Base-by-base conservation (phyloP, 306 rosid genomes). In the Vigna reflexopilosa region DNA sequence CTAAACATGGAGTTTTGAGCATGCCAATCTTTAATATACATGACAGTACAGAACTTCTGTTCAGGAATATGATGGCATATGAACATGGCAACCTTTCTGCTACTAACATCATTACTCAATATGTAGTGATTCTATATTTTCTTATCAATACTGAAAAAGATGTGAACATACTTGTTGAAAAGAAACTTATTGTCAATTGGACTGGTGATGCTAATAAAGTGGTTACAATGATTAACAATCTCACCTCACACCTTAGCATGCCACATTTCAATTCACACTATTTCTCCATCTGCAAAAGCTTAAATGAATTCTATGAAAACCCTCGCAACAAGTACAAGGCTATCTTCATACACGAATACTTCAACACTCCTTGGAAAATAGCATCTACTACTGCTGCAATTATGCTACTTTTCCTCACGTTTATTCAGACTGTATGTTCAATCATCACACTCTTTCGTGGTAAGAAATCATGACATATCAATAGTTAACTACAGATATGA, bases 11-110 rank as follows among this genome's bases (percentile, higher is more conserved):
- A 26, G 52, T 16, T 4, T 73, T 89, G 45, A 36, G 36, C 62
- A 87, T 87, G 69, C 82, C 89, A 6, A 6, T 15, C 5, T 42
- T 83, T 2, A 19, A 10, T 13, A 10, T 79, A 13, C 0, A 30
- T 45, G 76, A 28, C 2, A 0, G 2, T 0, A 66, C 81, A 2
- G 84, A 85, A 67, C 6, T 62, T 1, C 0, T n/a, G 5, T 6
- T 79, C 50, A 17, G 83, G 12, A 87, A 83, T 19, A 7, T 79
- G 3, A 0, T 85, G 5, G 89, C 86, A 7, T 87, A 78, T 48
- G 93, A 89, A 77, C 72, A 67, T 11, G 71, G 81, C 7, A 70
- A 79, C 57, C 6, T 3, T 58, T 3, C 0, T 4, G 6, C 10
- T 9, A 1, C 0, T 20, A 0, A 0, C 2, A 55, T 3, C 61